Conservation (phyloP, 129 eudicot genomes). For the Lonicera japonica region DNA sequence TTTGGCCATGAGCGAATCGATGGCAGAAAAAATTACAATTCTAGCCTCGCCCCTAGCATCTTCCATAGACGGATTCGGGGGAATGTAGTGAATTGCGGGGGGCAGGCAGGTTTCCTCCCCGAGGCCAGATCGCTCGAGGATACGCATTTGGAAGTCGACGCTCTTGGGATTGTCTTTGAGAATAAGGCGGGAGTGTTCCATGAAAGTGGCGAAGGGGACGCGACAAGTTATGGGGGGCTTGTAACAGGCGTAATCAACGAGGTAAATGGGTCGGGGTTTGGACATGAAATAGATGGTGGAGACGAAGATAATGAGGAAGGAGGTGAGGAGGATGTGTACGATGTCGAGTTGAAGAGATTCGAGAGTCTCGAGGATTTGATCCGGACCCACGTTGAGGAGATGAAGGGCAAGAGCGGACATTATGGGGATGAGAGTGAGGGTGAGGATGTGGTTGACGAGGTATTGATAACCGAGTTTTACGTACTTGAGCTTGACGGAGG, state of each 20-base stretch:
- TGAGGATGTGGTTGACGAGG: constrained; percentile 33
- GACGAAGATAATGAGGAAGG: constrained; percentile 32
- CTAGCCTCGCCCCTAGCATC: constrained; percentile 65
- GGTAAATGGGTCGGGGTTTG: constrained; percentile 54
- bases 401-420: constrained; percentile 12
- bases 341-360: constrained; percentile 25
- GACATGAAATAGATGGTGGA: constrained; percentile 58
- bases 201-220: constrained; percentile 74
- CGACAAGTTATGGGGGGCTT: constrained; percentile 51
- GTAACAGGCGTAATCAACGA: constrained; percentile 61
- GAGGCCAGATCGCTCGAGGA: constrained; percentile 66
- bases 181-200: constrained; percentile 59
- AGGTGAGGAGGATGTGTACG: constrained; percentile 23
- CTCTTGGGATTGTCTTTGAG: constrained; percentile 52
- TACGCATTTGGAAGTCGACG: constrained; percentile 73
- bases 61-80: constrained; percentile 66
- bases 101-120: constrained; percentile 85
- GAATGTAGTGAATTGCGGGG: constrained; percentile 67
- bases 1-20: constrained; percentile 38
- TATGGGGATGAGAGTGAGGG: constrained; percentile 31
- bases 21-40: constrained; percentile 49
- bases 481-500: constrained; percentile 41
- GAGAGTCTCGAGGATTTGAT: constrained; percentile 15
- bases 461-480: constrained; percentile 50
- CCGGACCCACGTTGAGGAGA: constrained; percentile 28